Conservation (phyloP, 2,329 filamentous ascomycete genomes). For the Phyllosticta citrichinensis region DNA sequence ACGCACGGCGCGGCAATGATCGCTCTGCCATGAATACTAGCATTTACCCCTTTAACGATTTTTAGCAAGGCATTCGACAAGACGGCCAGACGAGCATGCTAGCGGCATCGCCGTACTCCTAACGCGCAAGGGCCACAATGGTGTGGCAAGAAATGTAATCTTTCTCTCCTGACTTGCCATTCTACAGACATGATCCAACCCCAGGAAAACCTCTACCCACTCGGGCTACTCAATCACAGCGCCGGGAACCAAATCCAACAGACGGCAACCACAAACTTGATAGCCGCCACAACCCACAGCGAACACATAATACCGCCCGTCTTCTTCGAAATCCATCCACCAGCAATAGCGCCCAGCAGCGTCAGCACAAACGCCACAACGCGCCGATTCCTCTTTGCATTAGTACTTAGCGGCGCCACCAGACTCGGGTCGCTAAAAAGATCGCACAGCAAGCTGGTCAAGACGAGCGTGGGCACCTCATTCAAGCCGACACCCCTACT, state of each 20-base stretch:
- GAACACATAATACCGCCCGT: slow-evolving; percentile 41
- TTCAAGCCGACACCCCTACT: slow-evolving; percentile 60
- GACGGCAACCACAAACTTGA: slow-evolving; percentile 30
- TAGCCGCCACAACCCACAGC: slow-evolving; percentile 36
- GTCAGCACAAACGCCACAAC: slow-evolving; percentile 41
- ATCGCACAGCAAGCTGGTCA: slow-evolving; percentile 77
- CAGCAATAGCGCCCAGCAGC: slow-evolving; percentile 44
- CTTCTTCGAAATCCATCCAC: slow-evolving; percentile 46
- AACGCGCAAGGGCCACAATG: no score
- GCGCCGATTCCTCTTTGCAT: slow-evolving; percentile 45
- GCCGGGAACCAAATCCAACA: slow-evolving; percentile 22
- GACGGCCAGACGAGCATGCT: no score
- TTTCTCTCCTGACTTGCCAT: no score
- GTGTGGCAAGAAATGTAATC: no score
- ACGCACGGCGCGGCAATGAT: no score
- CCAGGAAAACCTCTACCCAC: slow-evolving; percentile 9
- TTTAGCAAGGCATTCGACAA: no score
- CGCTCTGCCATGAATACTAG: no score
- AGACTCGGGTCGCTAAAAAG: slow-evolving; percentile 57
- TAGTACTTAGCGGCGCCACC: slow-evolving; percentile 30
- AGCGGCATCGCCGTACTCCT: no score
- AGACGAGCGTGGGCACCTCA: slow-evolving; percentile 64
- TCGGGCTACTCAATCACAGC: slow-evolving; percentile 23
- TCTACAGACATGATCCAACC: no score
- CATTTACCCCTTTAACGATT: no score